phyloP scores from a whole-genome alignment of 768 basidiomycete species.

The Solioccasus polychromus region DNA sequence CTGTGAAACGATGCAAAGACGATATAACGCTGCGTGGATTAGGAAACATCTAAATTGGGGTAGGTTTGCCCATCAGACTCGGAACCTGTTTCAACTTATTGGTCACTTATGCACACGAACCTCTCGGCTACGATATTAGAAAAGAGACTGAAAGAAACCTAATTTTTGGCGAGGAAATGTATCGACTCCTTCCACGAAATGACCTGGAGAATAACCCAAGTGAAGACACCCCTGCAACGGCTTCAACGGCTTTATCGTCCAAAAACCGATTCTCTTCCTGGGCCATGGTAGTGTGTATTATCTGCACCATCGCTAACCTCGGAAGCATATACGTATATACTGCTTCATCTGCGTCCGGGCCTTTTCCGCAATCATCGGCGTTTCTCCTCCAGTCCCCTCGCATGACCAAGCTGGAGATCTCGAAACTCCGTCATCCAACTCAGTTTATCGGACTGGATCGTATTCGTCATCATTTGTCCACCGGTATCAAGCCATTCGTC shows the following conservation, averaged over 20 bases:
- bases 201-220: not conserved
- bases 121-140: too few relatives aligned
- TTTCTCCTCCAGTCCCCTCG: constrained; percentile 6
- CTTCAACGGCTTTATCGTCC: not conserved
- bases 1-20: too few relatives aligned
- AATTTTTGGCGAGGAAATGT: too few relatives aligned
- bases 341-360: too few relatives aligned
- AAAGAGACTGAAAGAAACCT: too few relatives aligned
- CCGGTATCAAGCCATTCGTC: not conserved
- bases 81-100: too few relatives aligned
- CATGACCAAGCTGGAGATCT: constrained; percentile 10
- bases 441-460: constrained; percentile 29
- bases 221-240: constrained; percentile 1
- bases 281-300: constrained; percentile 1
- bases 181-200: constrained; percentile 3
- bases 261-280: not conserved
- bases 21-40: too few relatives aligned
- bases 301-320: constrained; percentile 6
- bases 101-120: too few relatives aligned
- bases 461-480: constrained; percentile 15
- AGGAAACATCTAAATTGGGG: too few relatives aligned
- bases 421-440: constrained; percentile 25
- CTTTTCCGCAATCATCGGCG: not conserved
- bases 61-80: too few relatives aligned
- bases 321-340: constrained; percentile 5